phyloP scores from a whole-genome alignment of 2,329 filamentous ascomycete genomes.

The Teratosphaeria gauchensis region DNA sequence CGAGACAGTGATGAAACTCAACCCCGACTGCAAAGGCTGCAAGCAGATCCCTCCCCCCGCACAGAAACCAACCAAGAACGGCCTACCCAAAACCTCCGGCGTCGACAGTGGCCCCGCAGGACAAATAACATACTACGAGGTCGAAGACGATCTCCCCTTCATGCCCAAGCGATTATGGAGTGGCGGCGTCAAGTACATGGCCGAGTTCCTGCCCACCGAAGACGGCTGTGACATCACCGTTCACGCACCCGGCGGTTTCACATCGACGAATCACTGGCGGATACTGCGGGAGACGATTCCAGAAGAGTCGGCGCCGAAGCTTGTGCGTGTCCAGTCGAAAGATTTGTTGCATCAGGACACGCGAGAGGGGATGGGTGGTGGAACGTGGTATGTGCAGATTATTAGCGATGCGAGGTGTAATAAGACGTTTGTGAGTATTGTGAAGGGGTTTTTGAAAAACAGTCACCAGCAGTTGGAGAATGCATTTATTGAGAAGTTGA shows the following conservation, averaged over 20 bases:
- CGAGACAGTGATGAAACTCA: conserved; percentile 21
- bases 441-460: conserved; percentile 25
- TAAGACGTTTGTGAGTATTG: conserved; percentile 22
- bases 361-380: conserved; percentile 1
- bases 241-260: conserved; percentile 27
- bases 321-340: conserved; percentile 12
- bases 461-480: conserved; percentile 21
- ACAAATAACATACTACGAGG: conserved; percentile 20
- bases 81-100: neutral
- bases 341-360: conserved; percentile 15
- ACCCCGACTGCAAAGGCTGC: conserved; percentile 23
- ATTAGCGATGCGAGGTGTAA: conserved; percentile 24
- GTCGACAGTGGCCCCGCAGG: neutral
- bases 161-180: conserved; percentile 25
- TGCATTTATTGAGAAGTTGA: conserved; percentile 22
- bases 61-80: conserved; percentile 7
- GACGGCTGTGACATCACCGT: conserved; percentile 27
- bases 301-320: conserved; percentile 7
- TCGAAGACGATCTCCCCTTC: conserved; percentile 27
- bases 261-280: conserved; percentile 23
- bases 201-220: conserved; percentile 18
- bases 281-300: conserved; percentile 17
- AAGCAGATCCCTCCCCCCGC: conserved; percentile 13
- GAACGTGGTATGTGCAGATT: conserved; percentile 24
- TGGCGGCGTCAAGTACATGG: conserved; percentile 24